A percentile compares a stretch with the other conserved stretches of the same genome.
These are phyloP conservation scores for Umbelopsis vinacea DNA, from an alignment of 192 early-diverging fungal species.

Conservation along the genomic window DNA sequence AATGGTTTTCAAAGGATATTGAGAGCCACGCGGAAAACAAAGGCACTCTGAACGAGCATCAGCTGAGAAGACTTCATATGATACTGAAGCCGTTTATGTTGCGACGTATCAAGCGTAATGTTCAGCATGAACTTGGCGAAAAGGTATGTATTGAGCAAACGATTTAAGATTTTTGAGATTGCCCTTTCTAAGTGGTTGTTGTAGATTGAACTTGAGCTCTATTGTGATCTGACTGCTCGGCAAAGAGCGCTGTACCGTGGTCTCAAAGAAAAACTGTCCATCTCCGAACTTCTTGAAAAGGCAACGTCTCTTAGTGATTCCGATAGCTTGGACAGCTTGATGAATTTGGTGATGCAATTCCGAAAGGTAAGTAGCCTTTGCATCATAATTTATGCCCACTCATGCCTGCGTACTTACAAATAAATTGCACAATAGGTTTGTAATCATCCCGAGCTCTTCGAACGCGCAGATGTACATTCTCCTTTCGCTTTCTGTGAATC, in stretches of 20 bases:
- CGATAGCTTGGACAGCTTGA: conserved; percentile 80
- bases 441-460: conserved; percentile 88
- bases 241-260: conserved; percentile 76
- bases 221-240: conserved; percentile 75
- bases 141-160: conserved; percentile 52
- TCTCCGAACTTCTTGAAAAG: conserved; percentile 74
- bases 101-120: conserved; percentile 86
- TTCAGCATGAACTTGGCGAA: conserved; percentile 88
- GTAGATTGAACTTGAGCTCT: conserved; percentile 80
- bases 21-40: conserved; percentile 89
- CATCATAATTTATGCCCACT: not conserved
- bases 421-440: conserved; percentile 54
- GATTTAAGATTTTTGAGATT: not conserved
- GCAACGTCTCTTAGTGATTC: conserved; percentile 65
- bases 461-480: conserved; percentile 79
- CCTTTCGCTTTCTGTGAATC: conserved; percentile 69
- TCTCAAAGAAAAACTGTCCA: conserved; percentile 78
- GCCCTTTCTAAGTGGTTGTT: not conserved
- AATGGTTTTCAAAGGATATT: conserved; percentile 94
- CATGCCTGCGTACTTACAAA: not conserved
- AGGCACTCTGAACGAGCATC: conserved; percentile 79
- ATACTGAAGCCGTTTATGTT: conserved; percentile 97
- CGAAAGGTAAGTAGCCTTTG: conserved; percentile 55
- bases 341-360: conserved; percentile 96
- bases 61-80: conserved; percentile 84